Conservation (phyloP, 257 asterid species). For the Solanum rostratum region DNA sequence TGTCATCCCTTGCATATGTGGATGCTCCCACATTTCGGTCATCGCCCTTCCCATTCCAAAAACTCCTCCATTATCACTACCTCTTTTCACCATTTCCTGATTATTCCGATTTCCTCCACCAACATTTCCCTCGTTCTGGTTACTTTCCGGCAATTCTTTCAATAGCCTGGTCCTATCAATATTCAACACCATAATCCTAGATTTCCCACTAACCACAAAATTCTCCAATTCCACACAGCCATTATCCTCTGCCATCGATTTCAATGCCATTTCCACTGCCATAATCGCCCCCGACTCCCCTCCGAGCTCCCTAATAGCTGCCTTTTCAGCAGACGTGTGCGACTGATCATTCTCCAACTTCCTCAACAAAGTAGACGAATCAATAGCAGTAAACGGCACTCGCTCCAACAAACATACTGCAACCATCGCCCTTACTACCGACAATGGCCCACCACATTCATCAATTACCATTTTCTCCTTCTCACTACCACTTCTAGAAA, state of each 20-base stretch:
- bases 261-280: conserved; percentile 87
- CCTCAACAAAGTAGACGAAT: conserved; percentile 71
- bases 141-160: conserved; percentile 74
- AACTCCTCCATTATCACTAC: conserved; percentile 29
- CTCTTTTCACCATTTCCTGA: conserved; percentile 20
- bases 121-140: conserved; percentile 35
- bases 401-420: conserved; percentile 79
- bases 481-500: conserved; percentile 15
- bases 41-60: conserved; percentile 38
- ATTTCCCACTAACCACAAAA: conserved; percentile 74
- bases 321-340: conserved; percentile 40
- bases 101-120: conserved; percentile 27
- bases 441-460: conserved; percentile 61
- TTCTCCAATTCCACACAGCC: conserved; percentile 84
- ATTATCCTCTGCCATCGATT: conserved; percentile 81
- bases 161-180: conserved; percentile 73
- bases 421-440: conserved; percentile 78
- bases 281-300: conserved; percentile 67
- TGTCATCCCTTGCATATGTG: conserved; percentile 14
- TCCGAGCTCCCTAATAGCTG: conserved; percentile 76
- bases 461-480: conserved; percentile 37
- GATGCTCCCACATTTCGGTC: conserved; percentile 54
- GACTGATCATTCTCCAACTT: conserved; percentile 78
- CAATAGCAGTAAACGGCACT: conserved; percentile 69
- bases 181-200: conserved; percentile 72